Evolutionary conservation across 2,329 filamentous ascomycete species (phyloP), one percentile per base, ranked within the genome.

Genomic region (Claviceps pusilla): DNA sequence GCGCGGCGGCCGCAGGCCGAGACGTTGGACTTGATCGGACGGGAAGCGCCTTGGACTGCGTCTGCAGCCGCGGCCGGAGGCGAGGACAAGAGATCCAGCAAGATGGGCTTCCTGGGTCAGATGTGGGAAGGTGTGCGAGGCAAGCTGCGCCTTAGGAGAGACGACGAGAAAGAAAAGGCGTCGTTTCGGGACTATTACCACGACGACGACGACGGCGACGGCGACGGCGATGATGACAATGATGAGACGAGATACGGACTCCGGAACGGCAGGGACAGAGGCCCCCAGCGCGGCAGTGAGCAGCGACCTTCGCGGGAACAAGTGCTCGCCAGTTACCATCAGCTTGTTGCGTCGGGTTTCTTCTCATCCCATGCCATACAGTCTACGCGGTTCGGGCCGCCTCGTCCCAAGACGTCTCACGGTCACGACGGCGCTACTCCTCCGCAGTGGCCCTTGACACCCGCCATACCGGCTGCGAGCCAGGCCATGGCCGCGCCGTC

Each of bases 311-410:
- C 64, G 37, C 63, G 61, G 59, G 78, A 82, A 52, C 76, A 81
- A 55, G 72, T 81, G 53, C 59, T 79, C 61, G 72, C 74, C 56
- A 80, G 71, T 61, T 82, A 82, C 64, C 74, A 79, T 58, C 68
- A 76, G 59, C 71, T 82, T 55, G 71, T 81, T 59, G 73, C 76
- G 2, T 73, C 73, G 6, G 78, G 78, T 56, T 82, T 82, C 72
- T 82, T 82, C 63, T 70, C 74, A 49, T 69, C 74, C 29, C 77
- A 80, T 57, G 77, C 78, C 52, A 80, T 80, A 57, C 74, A 77
- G 57, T 79, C 77, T 4, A 78, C 76, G 1, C 70, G 78, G 3
- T 55, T 46, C 29, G 57, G 33, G 24, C 58, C 50, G 50, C 57
- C 48, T 48, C 53, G 62, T 51, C 55, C 46, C 16, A 10, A 14